Evolutionary conservation across 768 basidiomycete species (phyloP), one percentile per base, ranked within the genome.

Genomic region (Plicaturopsis crispa): DNA sequence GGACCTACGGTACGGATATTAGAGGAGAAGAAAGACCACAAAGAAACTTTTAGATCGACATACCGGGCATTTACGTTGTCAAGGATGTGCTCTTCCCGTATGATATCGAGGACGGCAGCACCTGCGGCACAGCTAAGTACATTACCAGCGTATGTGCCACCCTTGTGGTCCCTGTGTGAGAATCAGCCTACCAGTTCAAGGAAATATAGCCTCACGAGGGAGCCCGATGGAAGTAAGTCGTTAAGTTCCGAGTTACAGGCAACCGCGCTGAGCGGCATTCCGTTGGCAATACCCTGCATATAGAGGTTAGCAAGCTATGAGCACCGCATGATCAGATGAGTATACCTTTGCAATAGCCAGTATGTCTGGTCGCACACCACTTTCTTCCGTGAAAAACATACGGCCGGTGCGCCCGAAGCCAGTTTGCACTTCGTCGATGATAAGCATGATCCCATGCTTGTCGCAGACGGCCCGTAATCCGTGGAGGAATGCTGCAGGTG

Each of bases 91-190:
- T 93, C 90, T 45, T 85, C 79, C 36, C 68, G 62, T 57, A 96
- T 79, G 1, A 69, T 82, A 39, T 90, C 82, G 16, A 71, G 73
- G 14, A 87, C 84, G 0, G 92, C 91, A 16, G 82, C 69, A 3
- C 81, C 93, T 4, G 94, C 94, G 0, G 94, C 93, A 52, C 93
- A 97, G 0, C 86, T 70, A 1, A 97, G 88, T 0, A 88, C 80
- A 51, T 94, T 97, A 19, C 93, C 93, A 1, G 87, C 88, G 46
- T 92, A 93, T 4, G 90, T 92, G 17, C 90, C 88, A 19, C 86
- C 87, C 81, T 83, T 44, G 55, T 17, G 50, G 43, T 24, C n/a
- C 24, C 14, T 16, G n/a, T 11, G 12, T n/a, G n/a, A n/a, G n/a
- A n/a, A n/a, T n/a, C n/a, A n/a, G n/a, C 28, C 8, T 33, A 21